Evolutionary conservation across 2,329 filamentous ascomycete species (phyloP), one percentile per base, ranked within the genome.

Genomic region (Nemania sp.): DNA sequence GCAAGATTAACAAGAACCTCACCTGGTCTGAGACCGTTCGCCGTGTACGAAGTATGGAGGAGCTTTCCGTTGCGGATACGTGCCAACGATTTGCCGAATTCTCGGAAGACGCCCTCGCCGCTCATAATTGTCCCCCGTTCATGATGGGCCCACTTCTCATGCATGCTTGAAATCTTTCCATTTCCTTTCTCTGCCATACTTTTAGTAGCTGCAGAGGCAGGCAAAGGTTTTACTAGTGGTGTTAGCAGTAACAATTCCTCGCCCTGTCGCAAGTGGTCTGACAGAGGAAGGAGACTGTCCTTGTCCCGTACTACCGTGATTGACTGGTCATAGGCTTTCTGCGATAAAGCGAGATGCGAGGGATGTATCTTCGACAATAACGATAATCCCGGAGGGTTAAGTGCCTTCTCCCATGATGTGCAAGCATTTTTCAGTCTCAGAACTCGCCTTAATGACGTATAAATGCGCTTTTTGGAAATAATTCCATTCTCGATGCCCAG

Each of bases 261-360:
- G 51, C 90, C 89, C 17, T 88, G 83, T 42, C 93, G 87, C 68
- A 97, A 81, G 4, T 90, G 87, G 57, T 87, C 87, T 3, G 90
- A 88, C 5, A 97, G 77, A 1, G 94, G 94, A 3, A 99, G 76
- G 1, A 96, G 75, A 54, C 89, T 86, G 57, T 93, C 89, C 69
- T 91, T 93, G 69, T 99, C 93, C 52, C 92, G 81, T 42, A 97
- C 90, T 20, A 99, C 88, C 0, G 92, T 94, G 56, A 97, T 96
- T 1, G 93, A 97, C 61, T 85, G 87, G 66, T 96, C 92, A 70
- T 97, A 99, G 2, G 91, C 91, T 67, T 83, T 87, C 0, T 86
- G 89, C 0, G 93, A 96, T 5, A 97, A 79, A 5, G 82, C 83
- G 8, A 89, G 86, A 68, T 97, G 93, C 9, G 85, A 83, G 4